A percentile compares a stretch with the other conserved stretches of the same genome.
These are phyloP conservation scores for Tolypocladium tropicale DNA, from an alignment of 2,329 filamentous ascomycete species.

Conservation along the genomic window DNA sequence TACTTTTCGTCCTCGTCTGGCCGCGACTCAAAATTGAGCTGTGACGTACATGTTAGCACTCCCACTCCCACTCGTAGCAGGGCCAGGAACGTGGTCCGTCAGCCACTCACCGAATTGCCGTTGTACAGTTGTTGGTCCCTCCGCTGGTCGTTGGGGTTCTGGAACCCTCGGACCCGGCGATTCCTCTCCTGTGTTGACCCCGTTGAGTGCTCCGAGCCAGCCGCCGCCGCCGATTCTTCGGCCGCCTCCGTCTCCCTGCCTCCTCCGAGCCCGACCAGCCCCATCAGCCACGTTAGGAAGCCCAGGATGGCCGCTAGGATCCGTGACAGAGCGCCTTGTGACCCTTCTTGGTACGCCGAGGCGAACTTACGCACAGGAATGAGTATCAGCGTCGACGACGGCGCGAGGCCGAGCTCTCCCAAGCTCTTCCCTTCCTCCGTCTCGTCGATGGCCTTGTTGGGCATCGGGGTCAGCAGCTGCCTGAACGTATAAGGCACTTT, in stretches of 20 bases:
- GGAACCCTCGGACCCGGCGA: slow-evolving; percentile 15
- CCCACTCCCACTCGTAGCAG: not conserved
- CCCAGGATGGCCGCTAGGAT: slow-evolving; percentile 19
- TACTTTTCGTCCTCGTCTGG: slow-evolving; percentile 43
- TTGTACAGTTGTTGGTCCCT: slow-evolving; percentile 73
- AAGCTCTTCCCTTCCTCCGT: slow-evolving; percentile 64
- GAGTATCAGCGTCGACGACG: slow-evolving; percentile 74
- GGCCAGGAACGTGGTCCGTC: not conserved
- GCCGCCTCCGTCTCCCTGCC: slow-evolving; percentile 1
- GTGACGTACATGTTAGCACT: slow-evolving; percentile 9
- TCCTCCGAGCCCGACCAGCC: slow-evolving; percentile 18
- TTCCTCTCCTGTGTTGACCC: slow-evolving; percentile 10
- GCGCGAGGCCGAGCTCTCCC: slow-evolving; percentile 59
- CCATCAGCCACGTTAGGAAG: slow-evolving; percentile 25
- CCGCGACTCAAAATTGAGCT: slow-evolving; percentile 61
- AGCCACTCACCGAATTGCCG: slow-evolving; percentile 65
- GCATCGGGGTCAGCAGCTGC: slow-evolving; percentile 67
- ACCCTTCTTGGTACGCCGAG: slow-evolving; percentile 28
- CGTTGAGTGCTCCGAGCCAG: slow-evolving; percentile 1
- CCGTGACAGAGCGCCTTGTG: slow-evolving; percentile 14
- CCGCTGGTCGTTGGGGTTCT: slow-evolving; percentile 41
- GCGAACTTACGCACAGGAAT: slow-evolving; percentile 51
- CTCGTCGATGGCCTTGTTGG: slow-evolving; percentile 63
- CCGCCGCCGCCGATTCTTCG: not conserved
- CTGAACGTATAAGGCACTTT: slow-evolving; percentile 70